phyloP scores from a whole-genome alignment of 2,329 filamentous ascomycete species.

The Rachicladosporium sp. region DNA sequence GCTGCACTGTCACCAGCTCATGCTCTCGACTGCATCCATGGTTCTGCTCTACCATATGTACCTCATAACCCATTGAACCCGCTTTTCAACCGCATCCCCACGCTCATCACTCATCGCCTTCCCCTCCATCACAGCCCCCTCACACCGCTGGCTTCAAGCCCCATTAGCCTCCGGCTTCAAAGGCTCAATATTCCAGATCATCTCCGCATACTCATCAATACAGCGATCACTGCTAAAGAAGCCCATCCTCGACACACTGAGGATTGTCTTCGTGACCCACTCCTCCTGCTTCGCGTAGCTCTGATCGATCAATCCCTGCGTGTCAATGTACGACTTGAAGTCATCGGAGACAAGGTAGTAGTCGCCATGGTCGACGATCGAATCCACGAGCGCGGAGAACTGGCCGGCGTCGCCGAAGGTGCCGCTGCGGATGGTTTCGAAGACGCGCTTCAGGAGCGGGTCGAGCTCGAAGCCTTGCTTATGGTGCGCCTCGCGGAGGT shows the following conservation, averaged over 20 bases:
- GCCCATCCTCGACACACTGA: constrained; percentile 82
- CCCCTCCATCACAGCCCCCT: too few relatives aligned
- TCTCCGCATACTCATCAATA: constrained; percentile 94
- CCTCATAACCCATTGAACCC: too few relatives aligned
- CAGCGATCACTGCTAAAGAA: constrained; percentile 94
- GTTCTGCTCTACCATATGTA: too few relatives aligned
- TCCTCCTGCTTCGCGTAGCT: constrained; percentile 84
- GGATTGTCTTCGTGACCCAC: constrained; percentile 85
- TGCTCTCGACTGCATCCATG: too few relatives aligned
- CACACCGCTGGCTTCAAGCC: background rate
- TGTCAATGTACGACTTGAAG: constrained; percentile 88
- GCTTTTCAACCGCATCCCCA: too few relatives aligned
- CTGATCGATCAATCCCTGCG: constrained; percentile 81
- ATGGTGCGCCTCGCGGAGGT: constrained; percentile 79
- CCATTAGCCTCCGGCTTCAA: constrained; percentile 25
- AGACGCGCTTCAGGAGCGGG: constrained; percentile 64
- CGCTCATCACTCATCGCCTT: too few relatives aligned
- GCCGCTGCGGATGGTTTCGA: constrained; percentile 65
- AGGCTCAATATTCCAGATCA: constrained; percentile 94
- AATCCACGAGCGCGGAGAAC: constrained; percentile 72
- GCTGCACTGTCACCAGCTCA: too few relatives aligned
- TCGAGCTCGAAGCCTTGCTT: constrained; percentile 74
- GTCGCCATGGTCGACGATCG: constrained; percentile 85
- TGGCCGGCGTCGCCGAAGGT: constrained; percentile 67
- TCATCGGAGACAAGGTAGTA: constrained; percentile 97